These are phyloP conservation scores for Musa acuminata DNA, from an alignment of 176 grass and related monocot genomes.

Conservation along the genomic window DNA sequence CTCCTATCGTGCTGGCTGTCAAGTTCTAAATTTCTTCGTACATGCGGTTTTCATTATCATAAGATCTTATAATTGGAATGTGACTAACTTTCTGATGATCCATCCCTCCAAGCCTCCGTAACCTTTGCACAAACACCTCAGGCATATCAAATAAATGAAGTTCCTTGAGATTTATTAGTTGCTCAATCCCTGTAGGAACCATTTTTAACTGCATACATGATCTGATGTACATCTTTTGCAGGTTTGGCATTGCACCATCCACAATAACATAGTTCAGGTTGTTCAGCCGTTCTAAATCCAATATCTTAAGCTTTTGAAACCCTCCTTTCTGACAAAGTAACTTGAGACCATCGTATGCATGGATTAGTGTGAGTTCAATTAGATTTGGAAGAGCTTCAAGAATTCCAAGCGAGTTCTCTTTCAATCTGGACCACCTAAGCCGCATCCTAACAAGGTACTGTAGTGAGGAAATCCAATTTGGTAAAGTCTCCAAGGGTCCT, in stretches of 20 bases:
- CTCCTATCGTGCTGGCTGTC: neutral
- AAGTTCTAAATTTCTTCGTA: neutral
- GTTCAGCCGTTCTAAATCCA: constrained; percentile 24
- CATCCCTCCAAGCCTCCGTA: constrained; percentile 6
- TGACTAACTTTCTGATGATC: neutral
- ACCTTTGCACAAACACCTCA: constrained; percentile 6
- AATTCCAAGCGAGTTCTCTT: constrained; percentile 12
- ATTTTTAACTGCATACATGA: constrained; percentile 4
- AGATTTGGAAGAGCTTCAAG: constrained; percentile 26
- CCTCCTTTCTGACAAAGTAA: constrained; percentile 20
- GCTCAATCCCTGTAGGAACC: constrained; percentile 13
- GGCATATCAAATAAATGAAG: constrained; percentile 37
- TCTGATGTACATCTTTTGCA: constrained; percentile 32
- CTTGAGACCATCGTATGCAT: constrained; percentile 18
- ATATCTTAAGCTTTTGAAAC: constrained; percentile 30
- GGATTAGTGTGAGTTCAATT: constrained; percentile 26
- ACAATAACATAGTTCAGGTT: constrained; percentile 17
- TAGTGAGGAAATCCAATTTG: constrained; percentile 20
- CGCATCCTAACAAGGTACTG: constrained; percentile 20
- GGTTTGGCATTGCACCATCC: constrained; percentile 24
- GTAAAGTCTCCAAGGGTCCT: constrained; percentile 18
- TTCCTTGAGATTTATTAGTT: constrained; percentile 25
- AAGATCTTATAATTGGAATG: constrained; percentile 7
- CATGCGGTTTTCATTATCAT: neutral
- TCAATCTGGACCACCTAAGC: constrained; percentile 22